phyloP scores from a whole-genome alignment of 2,329 filamentous ascomycete genomes.

The Chaetothyriales sp. region DNA sequence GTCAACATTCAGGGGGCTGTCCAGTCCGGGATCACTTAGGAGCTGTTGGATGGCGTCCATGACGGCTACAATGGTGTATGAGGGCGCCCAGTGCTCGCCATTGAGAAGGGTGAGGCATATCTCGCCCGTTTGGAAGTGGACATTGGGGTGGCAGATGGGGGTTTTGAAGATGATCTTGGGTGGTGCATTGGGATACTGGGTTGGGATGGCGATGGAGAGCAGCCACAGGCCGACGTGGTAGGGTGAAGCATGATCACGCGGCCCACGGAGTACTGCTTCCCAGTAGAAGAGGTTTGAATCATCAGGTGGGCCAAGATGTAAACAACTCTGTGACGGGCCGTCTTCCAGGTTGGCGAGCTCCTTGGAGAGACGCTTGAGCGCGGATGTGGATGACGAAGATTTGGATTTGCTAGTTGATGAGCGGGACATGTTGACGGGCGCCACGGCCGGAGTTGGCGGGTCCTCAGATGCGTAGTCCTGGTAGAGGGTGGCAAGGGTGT shows the following conservation, averaged over 20 bases:
- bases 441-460: neutral
- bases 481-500: neutral
- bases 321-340: slow-evolving; percentile 42
- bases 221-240: slow-evolving; percentile 62
- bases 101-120: slow-evolving; percentile 85
- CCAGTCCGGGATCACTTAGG: slow-evolving; percentile 31
- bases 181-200: slow-evolving; percentile 63
- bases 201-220: slow-evolving; percentile 61
- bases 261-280: slow-evolving; percentile 48
- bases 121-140: slow-evolving; percentile 61
- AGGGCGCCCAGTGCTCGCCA: slow-evolving; percentile 62
- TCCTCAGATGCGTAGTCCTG: neutral
- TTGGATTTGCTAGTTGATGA: slow-evolving; percentile 7
- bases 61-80: slow-evolving; percentile 56
- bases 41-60: slow-evolving; percentile 35
- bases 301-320: slow-evolving; percentile 42
- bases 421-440: slow-evolving; percentile 1
- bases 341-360: slow-evolving; percentile 46
- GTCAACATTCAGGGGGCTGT: slow-evolving; percentile 37
- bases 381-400: slow-evolving; percentile 13
- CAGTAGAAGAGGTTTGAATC: slow-evolving; percentile 47
- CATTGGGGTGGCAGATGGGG: slow-evolving; percentile 73
- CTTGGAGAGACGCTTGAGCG: slow-evolving; percentile 47
- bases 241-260: slow-evolving; percentile 21
- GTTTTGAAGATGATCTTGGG: slow-evolving; percentile 74